A percentile compares a stretch with the other conserved stretches of the same genome.
Conservation (phyloP, 176 grass and related monocot genomes). For the Oryza officinalis region DNA sequence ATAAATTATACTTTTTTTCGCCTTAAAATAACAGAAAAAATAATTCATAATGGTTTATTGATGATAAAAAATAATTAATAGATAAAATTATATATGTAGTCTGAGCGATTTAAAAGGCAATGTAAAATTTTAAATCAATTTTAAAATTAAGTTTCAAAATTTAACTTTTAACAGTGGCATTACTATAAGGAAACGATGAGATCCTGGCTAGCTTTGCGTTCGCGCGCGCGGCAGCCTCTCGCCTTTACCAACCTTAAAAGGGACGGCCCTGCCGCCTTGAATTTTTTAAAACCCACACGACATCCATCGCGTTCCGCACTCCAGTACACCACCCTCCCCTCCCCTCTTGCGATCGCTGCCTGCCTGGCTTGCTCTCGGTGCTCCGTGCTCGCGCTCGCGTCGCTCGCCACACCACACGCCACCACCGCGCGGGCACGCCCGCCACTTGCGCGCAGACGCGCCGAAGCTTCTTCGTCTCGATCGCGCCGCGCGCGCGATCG, state of each 20-base stretch:
- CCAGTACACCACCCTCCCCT: background rate
- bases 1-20: no score
- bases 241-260: constrained; percentile 40
- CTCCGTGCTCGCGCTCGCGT: background rate
- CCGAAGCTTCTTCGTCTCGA: constrained; percentile 25
- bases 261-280: constrained; percentile 34
- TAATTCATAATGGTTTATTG: no score
- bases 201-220: no score
- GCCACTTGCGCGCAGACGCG: constrained; percentile 1
- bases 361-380: background rate
- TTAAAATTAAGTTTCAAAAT: no score
- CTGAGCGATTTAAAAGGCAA: no score
- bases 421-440: background rate
- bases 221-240: no score
- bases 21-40: no score
- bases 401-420: constrained; percentile 19
- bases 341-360: background rate
- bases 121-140: no score
- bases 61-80: no score
- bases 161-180: no score
- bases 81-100: no score
- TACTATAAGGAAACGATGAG: no score
- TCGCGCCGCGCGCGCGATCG: background rate
- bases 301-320: background rate
- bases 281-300: constrained; percentile 14